Percentiles rank a stretch among this genome's conserved stretches.
Conservation (phyloP, 2,329 filamentous ascomycete genomes). For the Pseudogymnoascus sp. region DNA sequence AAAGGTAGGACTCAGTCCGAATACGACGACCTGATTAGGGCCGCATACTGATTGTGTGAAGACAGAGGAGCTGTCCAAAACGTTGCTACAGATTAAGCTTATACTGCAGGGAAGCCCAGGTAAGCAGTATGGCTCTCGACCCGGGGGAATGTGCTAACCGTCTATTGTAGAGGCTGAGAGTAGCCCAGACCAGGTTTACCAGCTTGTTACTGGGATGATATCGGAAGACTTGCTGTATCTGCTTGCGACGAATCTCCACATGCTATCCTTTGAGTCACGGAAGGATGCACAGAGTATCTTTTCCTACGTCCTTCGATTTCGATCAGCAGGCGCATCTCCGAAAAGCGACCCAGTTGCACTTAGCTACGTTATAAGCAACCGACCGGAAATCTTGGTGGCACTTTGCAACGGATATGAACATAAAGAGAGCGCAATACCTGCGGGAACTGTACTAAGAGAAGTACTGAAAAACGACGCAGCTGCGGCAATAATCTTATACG, state of each 20-base stretch:
- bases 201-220: slow-evolving; percentile 77
- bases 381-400: slow-evolving; percentile 80
- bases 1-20: slow-evolving; percentile 41
- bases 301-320: slow-evolving; percentile 89
- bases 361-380: slow-evolving; percentile 78
- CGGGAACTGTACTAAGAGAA: slow-evolving; percentile 82
- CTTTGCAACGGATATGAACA: slow-evolving; percentile 85
- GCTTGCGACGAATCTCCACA: slow-evolving; percentile 74
- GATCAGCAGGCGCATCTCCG: slow-evolving; percentile 57
- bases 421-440: slow-evolving; percentile 85
- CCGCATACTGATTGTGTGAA: slow-evolving; percentile 34
- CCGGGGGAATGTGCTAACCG: not conserved
- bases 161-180: slow-evolving; percentile 66
- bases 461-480: slow-evolving; percentile 85
- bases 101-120: slow-evolving; percentile 89
- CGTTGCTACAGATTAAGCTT: slow-evolving; percentile 84
- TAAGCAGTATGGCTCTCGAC: slow-evolving; percentile 36
- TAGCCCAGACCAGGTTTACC: slow-evolving; percentile 79
- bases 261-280: slow-evolving; percentile 88
- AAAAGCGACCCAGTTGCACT: slow-evolving; percentile 76
- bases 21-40: not conserved
- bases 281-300: slow-evolving; percentile 96
- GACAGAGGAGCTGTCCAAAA: slow-evolving; percentile 82
- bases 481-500: slow-evolving; percentile 85
- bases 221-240: slow-evolving; percentile 83